Evolutionary conservation across 2,329 filamentous ascomycete genomes (phyloP), one percentile per base, ranked within the genome.

Genomic region (Colletotrichum sp.): DNA sequence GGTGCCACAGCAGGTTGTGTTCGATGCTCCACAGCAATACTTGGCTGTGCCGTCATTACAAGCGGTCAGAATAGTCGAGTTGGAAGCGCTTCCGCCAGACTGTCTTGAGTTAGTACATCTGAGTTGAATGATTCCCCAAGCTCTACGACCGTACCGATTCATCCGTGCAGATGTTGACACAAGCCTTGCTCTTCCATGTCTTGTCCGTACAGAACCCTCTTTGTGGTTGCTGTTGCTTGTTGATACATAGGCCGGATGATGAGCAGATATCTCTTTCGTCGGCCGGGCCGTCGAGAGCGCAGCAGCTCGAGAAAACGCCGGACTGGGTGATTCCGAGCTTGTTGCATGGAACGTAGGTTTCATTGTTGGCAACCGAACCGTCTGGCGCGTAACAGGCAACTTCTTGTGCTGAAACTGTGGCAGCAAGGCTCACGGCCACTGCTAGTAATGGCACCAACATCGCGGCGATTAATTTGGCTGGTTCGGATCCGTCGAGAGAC

Each of bases 301-400:
- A 84, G 55, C 82, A 84, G 62, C 79, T 82, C 3, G 82, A 83
- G 62, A 80, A 79, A 39, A 83, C 77, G 55, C 81, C 81, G 4
- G 74, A 64, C 74, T 82, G 79, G 19, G 77, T 78, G 64, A 83
- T 82, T 11, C 82, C 82, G 13, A 83, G 80, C 69, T 82, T 83
- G 74, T 84, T 83, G 76, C 82, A 84, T 2, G 82, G 81, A 7
- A 83, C 80, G 62, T 82, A 80, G 3, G 79, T 82, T 15, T 80
- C 77, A 3, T 77, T 77, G 71, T 83, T 80, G 25, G 80, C 82
- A 11, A 78, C 12, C 16, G 76, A 70, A 36, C 82, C 82, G 30
- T 83, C 80, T 4, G 82, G 82, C 6, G 82, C 82, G 66, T 78
- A 84, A 64, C 82, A 84, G 22, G 70, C 8, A 3, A 64, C 74